Percentiles rank a stretch among this genome's conserved stretches.
phyloP scores from a whole-genome alignment of 2,329 filamentous ascomycete genomes.

The Trichoderma sp. region DNA sequence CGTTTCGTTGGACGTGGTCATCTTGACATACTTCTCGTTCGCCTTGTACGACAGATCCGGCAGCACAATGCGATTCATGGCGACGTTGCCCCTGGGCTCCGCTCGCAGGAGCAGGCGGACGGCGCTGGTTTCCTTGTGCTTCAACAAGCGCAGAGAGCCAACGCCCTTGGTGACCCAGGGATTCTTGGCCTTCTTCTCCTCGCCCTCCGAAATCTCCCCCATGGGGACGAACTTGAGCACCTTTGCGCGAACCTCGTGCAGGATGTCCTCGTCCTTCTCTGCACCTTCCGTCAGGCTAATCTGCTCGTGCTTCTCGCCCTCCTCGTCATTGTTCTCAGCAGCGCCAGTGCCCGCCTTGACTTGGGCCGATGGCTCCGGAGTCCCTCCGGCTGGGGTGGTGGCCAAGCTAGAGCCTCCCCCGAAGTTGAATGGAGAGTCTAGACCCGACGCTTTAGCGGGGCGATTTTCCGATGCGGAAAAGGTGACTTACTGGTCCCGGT shows the following conservation, averaged over 20 bases:
- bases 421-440: slow-evolving; percentile 60
- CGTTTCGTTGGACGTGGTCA: slow-evolving; percentile 59
- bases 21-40: slow-evolving; percentile 61
- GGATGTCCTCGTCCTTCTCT: slow-evolving; percentile 70
- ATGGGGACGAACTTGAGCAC: slow-evolving; percentile 62
- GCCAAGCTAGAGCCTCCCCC: slow-evolving; percentile 63
- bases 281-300: slow-evolving; percentile 68
- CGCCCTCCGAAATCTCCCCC: slow-evolving; percentile 50
- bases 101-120: slow-evolving; percentile 71
- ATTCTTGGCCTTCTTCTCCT: slow-evolving; percentile 53
- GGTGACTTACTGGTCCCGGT: slow-evolving; percentile 52
- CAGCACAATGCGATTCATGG: slow-evolving; percentile 70
- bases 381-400: slow-evolving; percentile 61
- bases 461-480: slow-evolving; percentile 47
- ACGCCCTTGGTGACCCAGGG: slow-evolving; percentile 71
- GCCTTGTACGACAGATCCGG: slow-evolving; percentile 64
- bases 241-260: slow-evolving; percentile 73
- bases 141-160: slow-evolving; percentile 71
- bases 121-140: slow-evolving; percentile 68
- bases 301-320: slow-evolving; percentile 65
- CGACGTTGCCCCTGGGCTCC: slow-evolving; percentile 73
- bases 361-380: slow-evolving; percentile 57
- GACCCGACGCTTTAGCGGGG: slow-evolving; percentile 51
- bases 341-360: slow-evolving; percentile 46
- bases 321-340: slow-evolving; percentile 56